Evolutionary conservation across 371 early-diverging fungal genomes (phyloP).

Genomic region (Apophysomyces variabilis): DNA sequence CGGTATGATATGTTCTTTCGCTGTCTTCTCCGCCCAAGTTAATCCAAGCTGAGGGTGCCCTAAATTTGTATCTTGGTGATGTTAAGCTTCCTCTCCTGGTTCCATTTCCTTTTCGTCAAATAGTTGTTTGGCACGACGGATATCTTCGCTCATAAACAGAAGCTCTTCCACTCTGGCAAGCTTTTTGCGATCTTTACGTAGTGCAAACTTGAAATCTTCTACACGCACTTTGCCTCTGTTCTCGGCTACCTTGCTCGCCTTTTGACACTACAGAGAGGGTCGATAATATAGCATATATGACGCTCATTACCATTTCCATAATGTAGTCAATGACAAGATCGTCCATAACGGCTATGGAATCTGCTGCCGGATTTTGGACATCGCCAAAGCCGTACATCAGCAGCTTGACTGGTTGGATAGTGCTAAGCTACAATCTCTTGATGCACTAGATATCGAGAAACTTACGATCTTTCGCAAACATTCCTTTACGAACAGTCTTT

Average conservation of each 20-base stretch:
- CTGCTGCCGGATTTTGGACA: constrained; percentile 87
- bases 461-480: constrained; percentile 61
- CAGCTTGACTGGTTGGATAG: constrained; percentile 59
- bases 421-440: background rate
- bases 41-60: no score
- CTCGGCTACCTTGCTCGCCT: constrained; percentile 70
- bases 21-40: no score
- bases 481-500: constrained; percentile 56
- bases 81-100: constrained; percentile 29
- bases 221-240: constrained; percentile 82
- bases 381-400: constrained; percentile 99
- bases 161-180: constrained; percentile 96
- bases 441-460: background rate
- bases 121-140: constrained; percentile 82
- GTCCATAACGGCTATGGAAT: constrained; percentile 93
- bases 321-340: constrained; percentile 94
- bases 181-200: constrained; percentile 96
- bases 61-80: no score
- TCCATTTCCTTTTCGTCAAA: constrained; percentile 69
- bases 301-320: constrained; percentile 74
- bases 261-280: constrained; percentile 62
- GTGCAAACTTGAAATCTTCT: constrained; percentile 91
- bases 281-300: background rate
- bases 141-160: constrained; percentile 93
- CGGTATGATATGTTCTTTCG: no score